Conservation (phyloP, 805 yeast genomes). For the Saturnispora diversa region DNA sequence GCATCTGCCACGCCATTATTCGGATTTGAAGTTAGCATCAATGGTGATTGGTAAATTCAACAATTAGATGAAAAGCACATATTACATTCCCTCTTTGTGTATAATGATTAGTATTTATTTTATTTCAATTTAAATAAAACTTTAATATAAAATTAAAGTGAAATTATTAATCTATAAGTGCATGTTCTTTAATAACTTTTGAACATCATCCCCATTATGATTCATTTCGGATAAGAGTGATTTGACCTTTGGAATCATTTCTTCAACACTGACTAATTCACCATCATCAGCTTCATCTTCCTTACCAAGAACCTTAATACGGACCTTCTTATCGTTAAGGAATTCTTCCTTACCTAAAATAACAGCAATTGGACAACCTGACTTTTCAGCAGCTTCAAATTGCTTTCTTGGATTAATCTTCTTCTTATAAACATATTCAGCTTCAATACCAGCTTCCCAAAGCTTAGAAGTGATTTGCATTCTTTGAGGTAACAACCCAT, state of each 20-base stretch:
- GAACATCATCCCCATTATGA: slow-evolving; percentile 51
- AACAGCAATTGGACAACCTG: slow-evolving; percentile 85
- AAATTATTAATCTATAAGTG: neutral
- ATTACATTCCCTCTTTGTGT: no score
- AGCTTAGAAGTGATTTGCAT: slow-evolving; percentile 74
- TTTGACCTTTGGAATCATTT: slow-evolving; percentile 45
- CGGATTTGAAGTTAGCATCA: slow-evolving; percentile 16
- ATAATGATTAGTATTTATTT: no score
- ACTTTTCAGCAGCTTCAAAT: slow-evolving; percentile 94
- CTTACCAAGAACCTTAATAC: slow-evolving; percentile 83
- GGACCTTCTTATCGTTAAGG: slow-evolving; percentile 58
- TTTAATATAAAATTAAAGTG: neutral
- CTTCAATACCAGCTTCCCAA: slow-evolving; percentile 84
- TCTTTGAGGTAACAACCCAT: slow-evolving; percentile 85
- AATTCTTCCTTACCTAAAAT: slow-evolving; percentile 94
- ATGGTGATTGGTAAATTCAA: slow-evolving; percentile 13
- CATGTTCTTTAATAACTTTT: slow-evolving; percentile 43
- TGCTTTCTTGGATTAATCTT: slow-evolving; percentile 95
- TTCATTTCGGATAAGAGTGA: slow-evolving; percentile 32
- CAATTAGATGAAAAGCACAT: no score
- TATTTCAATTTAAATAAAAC: neutral
- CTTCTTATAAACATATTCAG: slow-evolving; percentile 86
- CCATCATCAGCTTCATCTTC: slow-evolving; percentile 81
- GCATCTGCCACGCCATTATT: neutral
- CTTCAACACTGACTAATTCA: slow-evolving; percentile 55